Evolutionary conservation across 148 eudicot genomes (phyloP), one percentile per base, ranked within the genome.

Genomic region (Rhododendron griersonianum): DNA sequence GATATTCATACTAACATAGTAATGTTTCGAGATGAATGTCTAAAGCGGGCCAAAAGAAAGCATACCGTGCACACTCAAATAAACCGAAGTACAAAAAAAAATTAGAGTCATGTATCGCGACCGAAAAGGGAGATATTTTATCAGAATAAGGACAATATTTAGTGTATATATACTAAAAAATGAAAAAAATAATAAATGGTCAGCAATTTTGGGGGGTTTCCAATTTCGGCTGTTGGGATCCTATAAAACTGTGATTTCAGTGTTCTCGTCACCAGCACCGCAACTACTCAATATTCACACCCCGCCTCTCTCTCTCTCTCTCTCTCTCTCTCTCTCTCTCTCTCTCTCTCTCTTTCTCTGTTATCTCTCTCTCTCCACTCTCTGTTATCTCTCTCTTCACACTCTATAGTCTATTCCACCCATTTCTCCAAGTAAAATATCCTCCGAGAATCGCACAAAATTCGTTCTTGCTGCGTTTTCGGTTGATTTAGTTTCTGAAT

Each of bases 191-290:
- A 87, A 74, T 44, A 71, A 41, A 82, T 69, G 55, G 77, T 81
- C 45, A 67, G 39, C 11, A 11, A 6, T 1, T 50, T 81, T 80
- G 5, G 82, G 82, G 82, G 47, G 41, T 85, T 89, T 48, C 88
- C 86, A 85, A 87, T 89, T 87, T 87, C 87, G 86, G 87, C 92
- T 81, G 86, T 39, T 86, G 88, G 88, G 88, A 91, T 87, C 93
- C 91, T 91, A 91, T 91, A 88, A 84, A 85, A 83, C 85, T 81
- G 84, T 84, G 80, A 86, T 87, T 83, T 87, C 85, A 84, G 87
- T 81, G 81, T 48, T 79, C 61, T 33, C 28, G 67, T 86, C 59
- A 37, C 84, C 86, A 83, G 39, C 84, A 57, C 84, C 80, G 45
- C 90, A 69, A 74, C 88, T 15, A 50, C 59, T 61, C 48, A 25